Percentiles rank a stretch among this genome's conserved stretches.
Conservation (phyloP, 2,329 filamentous ascomycete genomes). For the Penicillium sp. region DNA sequence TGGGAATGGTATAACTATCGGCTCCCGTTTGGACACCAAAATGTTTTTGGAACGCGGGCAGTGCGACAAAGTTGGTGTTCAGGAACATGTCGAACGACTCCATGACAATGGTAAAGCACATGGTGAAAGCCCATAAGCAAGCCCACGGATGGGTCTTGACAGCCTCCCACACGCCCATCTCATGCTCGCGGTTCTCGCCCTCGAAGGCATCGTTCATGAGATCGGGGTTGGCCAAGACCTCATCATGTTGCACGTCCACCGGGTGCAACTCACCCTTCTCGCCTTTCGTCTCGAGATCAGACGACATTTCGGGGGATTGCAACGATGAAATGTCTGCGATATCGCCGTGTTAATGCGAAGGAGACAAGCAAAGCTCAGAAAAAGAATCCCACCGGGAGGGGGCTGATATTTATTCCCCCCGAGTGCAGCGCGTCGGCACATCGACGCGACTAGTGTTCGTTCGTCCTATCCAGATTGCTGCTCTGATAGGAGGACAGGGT, state of each 20-base stretch:
- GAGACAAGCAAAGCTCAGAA: no score
- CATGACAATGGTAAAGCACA: conserved; percentile 55
- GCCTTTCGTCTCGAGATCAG: neutral
- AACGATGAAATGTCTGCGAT: no score
- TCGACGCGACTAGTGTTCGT: no score
- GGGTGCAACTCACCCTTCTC: conserved; percentile 1
- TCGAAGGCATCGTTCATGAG: conserved; percentile 44
- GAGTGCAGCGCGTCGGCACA: no score
- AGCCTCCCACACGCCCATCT: conserved; percentile 42
- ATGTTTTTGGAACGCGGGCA: conserved; percentile 36
- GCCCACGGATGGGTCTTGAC: conserved; percentile 46
- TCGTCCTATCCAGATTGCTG: no score
- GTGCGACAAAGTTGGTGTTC: conserved; percentile 49
- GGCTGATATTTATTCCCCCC: no score
- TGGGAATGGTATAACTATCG: conserved; percentile 34
- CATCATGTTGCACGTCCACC: conserved; percentile 32
- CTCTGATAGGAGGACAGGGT: no score
- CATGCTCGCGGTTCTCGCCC: conserved; percentile 47
- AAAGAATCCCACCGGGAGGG: no score
- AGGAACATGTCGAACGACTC: conserved; percentile 53
- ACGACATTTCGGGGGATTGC: no score
- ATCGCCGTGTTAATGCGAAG: no score
- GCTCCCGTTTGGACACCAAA: conserved; percentile 37
- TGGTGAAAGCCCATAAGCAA: conserved; percentile 49
- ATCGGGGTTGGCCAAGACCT: conserved; percentile 38